These are phyloP conservation scores for Elsinoe necatrix DNA, from an alignment of 2,329 filamentous ascomycete species.

Conservation along the genomic window DNA sequence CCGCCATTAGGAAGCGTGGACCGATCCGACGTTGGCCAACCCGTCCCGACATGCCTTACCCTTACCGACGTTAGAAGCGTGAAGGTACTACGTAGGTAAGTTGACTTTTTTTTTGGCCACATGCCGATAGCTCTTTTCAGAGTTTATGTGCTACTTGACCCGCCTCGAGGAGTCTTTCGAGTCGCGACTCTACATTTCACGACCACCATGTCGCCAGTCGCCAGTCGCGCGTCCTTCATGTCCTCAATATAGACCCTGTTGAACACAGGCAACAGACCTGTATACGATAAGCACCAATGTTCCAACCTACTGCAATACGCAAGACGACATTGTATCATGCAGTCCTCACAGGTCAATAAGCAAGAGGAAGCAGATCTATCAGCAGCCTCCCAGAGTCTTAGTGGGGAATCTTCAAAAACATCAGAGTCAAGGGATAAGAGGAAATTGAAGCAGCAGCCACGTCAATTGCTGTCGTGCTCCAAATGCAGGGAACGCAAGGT, in stretches of 20 bases:
- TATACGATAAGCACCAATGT: background rate
- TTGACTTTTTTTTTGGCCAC: slow-evolving; percentile 2
- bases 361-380: background rate
- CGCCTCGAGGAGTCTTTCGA: background rate
- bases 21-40: slow-evolving; percentile 1
- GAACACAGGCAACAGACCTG: background rate
- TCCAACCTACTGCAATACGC: background rate
- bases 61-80: slow-evolving; percentile 2
- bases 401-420: background rate
- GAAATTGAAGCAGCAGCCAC: slow-evolving; percentile 32
- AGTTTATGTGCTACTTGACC: background rate
- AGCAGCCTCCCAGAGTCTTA: background rate
- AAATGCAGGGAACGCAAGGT: slow-evolving; percentile 44
- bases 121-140: background rate
- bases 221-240: background rate
- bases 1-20: background rate
- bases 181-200: background rate
- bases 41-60: slow-evolving; percentile 3
- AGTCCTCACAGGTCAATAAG: background rate
- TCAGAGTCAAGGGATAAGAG: slow-evolving; percentile 27
- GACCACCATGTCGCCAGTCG: background rate
- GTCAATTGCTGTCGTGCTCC: slow-evolving; percentile 41
- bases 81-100: background rate
- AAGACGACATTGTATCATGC: background rate
- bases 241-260: background rate